Percentiles rank a stretch among this genome's conserved stretches.
These are phyloP conservation scores for Tylopilus subfusipes DNA, from an alignment of 768 basidiomycete species.

Conservation along the genomic window DNA sequence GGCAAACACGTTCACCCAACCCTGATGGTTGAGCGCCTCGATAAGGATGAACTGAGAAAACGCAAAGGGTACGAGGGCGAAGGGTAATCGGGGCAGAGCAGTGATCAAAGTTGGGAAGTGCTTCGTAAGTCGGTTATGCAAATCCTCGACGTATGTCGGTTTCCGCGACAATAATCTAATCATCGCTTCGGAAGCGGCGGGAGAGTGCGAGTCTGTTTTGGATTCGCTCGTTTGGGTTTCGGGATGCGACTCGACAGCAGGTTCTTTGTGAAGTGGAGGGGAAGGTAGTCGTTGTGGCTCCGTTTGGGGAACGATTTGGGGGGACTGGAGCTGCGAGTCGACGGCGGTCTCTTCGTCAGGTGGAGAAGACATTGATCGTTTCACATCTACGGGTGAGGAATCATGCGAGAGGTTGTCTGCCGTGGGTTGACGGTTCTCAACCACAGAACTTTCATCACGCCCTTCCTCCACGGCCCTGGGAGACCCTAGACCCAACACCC, in stretches of 20 bases:
- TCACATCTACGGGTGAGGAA: neutral
- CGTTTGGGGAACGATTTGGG: too few species aligned
- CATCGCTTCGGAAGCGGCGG: neutral
- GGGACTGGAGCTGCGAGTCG: neutral
- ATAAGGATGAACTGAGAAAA: conserved; percentile 59
- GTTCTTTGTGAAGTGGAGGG: too few species aligned
- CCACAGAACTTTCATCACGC: neutral
- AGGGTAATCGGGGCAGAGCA: conserved; percentile 67
- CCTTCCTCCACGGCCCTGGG: neutral
- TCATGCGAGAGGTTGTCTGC: neutral
- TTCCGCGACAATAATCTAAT: neutral
- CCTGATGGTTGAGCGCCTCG: conserved; percentile 57
- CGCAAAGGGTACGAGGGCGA: conserved; percentile 84
- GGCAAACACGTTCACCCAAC: conserved; percentile 86
- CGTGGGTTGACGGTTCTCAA: neutral
- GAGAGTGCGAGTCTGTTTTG: neutral
- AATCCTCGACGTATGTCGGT: neutral
- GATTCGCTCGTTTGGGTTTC: neutral
- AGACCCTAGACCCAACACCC: conserved; percentile 10
- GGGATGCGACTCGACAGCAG: neutral
- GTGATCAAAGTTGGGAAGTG: conserved; percentile 32
- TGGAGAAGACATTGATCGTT: neutral
- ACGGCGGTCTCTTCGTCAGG: neutral
- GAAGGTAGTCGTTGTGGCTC: too few species aligned
- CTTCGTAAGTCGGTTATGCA: too few species aligned